Base-by-base conservation (phyloP, 495 filamentous ascomycete species). In the Neurospora sp. region DNA sequence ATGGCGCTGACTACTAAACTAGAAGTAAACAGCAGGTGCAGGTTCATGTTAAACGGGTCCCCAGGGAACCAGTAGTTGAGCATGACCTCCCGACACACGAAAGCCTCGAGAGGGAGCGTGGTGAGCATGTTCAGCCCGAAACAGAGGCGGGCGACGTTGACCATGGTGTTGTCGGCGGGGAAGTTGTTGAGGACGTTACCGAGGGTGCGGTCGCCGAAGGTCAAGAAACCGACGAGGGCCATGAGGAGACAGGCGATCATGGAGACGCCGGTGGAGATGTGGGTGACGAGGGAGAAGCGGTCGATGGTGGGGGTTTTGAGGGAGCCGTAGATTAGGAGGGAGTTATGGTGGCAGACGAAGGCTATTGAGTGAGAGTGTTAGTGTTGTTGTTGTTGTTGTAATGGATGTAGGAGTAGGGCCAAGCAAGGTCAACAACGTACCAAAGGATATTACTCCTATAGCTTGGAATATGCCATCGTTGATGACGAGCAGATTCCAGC, bases 111-210 rank as follows among this genome's bases (percentile, higher is more conserved):
- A 4, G 96, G 96, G 62, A 99, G 84, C 3, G 96, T 99, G 7
- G 96, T 98, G 74, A 99, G 89, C 96, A 99, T 99, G 84, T 99
- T 99, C 72, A 98, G 83, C 5, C 96, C 96, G 76, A 99, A 97
- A 80, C 93, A 97, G 76, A 99, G 85, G 77, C 96, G 89, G 54
- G 96, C 96, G 71, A 98, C 89, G 80, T 98, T 99, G 75, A 98
- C 92, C 88, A 98, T 89, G 74, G 90, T 87, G 81, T 97, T 98
- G 78, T 94, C 88, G 9, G 88, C 85, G 5, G 96, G 93, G 79
- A 99, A 98, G 82, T 99, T 99, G 83, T 99, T 99, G 72, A 99
- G 89, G 46, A 99, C 93, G 80, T 99, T 98, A 72, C 96, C 96
- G 77, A 93, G 84, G 1, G 96, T 98, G 74, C 91, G 89, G 77